Evolutionary conservation across 2,329 filamentous ascomycete genomes (phyloP).

Genomic region (Fusarium equiseti): DNA sequence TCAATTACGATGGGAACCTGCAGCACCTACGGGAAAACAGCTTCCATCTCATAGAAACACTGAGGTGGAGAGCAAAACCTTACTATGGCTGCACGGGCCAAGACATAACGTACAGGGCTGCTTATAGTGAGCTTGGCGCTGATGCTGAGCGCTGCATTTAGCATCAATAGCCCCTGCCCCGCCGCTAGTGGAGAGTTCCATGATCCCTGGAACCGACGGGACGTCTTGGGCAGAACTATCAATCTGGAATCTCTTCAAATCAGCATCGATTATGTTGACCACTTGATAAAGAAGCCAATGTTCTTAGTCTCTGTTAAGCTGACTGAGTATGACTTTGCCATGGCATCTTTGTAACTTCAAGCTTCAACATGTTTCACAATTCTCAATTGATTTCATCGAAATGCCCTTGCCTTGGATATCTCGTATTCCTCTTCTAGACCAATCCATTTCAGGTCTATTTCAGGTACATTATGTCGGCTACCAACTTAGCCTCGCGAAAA

Average conservation of each 20-base stretch:
- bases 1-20: constrained; percentile 21
- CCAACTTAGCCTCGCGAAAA: constrained; percentile 7
- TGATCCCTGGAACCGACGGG: neutral
- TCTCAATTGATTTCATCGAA: neutral
- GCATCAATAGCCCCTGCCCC: constrained; percentile 15
- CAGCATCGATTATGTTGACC: neutral
- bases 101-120: neutral
- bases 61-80: neutral
- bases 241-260: neutral
- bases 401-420: neutral
- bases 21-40: constrained; percentile 7
- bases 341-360: neutral
- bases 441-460: constrained; percentile 32
- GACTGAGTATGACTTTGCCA: neutral
- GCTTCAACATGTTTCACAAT: neutral
- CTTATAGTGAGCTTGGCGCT: constrained; percentile 37
- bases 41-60: constrained; percentile 3
- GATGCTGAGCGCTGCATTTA: constrained; percentile 32
- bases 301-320: neutral
- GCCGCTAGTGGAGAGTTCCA: constrained; percentile 2
- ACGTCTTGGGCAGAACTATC: neutral
- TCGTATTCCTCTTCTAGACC: constrained; percentile 15
- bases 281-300: neutral
- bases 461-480: constrained; percentile 5
- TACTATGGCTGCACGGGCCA: neutral